Evolutionary conservation across 495 filamentous ascomycete genomes (phyloP), one percentile per base, ranked within the genome.

Genomic region (Penicillium macrosclerotiorum): DNA sequence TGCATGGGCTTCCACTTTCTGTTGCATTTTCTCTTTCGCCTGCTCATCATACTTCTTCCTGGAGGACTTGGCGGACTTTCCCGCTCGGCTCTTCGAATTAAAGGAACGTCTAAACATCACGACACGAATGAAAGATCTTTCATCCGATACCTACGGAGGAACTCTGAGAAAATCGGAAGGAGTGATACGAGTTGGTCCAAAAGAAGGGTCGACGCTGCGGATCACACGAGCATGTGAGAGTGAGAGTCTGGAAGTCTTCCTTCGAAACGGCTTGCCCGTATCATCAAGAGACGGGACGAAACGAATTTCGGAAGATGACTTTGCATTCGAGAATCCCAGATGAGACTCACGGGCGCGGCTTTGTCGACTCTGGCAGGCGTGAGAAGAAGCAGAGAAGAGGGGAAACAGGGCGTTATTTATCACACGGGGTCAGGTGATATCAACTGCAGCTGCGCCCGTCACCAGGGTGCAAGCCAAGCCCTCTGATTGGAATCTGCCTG

Each of bases 21-120:
- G 83, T 62, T 87, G 77, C 77, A 88, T 75, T 77, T 84, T 89
- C 75, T 81, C 75, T 74, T 87, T 89, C 60, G 78, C 72, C 52
- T 79, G 76, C 65, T 86, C 85, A 66, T 83, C 80, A 68, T 81
- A 80, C 61, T 77, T 79, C 69, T 80, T 89, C 83, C 82, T 90
- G 64, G 78, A 49, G 57, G 73, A 73, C 71, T 82, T 90, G 71
- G 76, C 77, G 69, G 84, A 75, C 79, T 95, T 93, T 65, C 83
- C 82, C 63, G 85, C 85, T 49, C 86, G 82, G 67, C 86, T 78
- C 68, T 80, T 84, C 42, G 80, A 80, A 62, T 75, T 73, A 74
- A 91, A 90, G 56, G 86, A 89, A 64, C 86, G 86, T 65, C 84
- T 89, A 76, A 91, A 90, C 87, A 91, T 91, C 55, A 45, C 77